A percentile compares a stretch with the other conserved stretches of the same genome.
These are phyloP conservation scores for Penicillium sp. DNA, from an alignment of 2,329 filamentous ascomycete species.

Conservation along the genomic window DNA sequence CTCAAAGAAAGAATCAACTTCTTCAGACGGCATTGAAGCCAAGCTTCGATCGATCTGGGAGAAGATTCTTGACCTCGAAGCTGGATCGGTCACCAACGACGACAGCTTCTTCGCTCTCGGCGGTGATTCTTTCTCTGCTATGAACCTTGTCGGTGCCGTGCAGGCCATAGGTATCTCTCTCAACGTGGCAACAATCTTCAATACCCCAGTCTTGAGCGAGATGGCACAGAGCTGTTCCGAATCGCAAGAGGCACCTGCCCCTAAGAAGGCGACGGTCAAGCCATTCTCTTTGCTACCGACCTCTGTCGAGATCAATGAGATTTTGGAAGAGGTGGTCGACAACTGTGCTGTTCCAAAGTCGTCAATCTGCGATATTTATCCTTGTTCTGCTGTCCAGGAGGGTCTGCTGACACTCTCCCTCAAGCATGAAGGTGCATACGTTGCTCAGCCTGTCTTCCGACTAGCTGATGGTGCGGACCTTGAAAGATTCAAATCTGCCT, in stretches of 20 bases:
- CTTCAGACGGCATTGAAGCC: conserved; percentile 32
- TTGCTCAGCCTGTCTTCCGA: conserved; percentile 50
- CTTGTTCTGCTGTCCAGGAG: conserved; percentile 51
- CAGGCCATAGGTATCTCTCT: conserved; percentile 45
- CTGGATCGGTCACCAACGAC: conserved; percentile 45
- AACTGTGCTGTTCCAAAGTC: conserved; percentile 36
- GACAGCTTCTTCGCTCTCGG: conserved; percentile 54
- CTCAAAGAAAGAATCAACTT: conserved; percentile 23
- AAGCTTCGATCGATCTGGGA: conserved; percentile 45
- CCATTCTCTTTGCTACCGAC: conserved; percentile 36
- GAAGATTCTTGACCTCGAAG: conserved; percentile 41
- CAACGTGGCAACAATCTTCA: conserved; percentile 51
- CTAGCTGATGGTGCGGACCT: conserved; percentile 46
- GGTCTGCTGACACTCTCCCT: conserved; percentile 54
- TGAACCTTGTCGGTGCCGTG: conserved; percentile 50
- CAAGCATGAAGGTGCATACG: conserved; percentile 53
- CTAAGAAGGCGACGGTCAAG: conserved; percentile 12
- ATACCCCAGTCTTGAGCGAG: conserved; percentile 46
- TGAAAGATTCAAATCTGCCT: conserved; percentile 50
- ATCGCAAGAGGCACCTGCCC: not conserved
- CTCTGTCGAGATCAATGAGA: conserved; percentile 18
- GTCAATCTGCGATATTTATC: conserved; percentile 45
- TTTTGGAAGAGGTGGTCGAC: conserved; percentile 34
- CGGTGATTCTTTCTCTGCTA: conserved; percentile 53
- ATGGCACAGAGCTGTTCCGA: conserved; percentile 43